Evolutionary conservation across 1,139 yeast species (phyloP), one percentile per base, ranked within the genome.

Genomic region (Petasospora rhodanensis): DNA sequence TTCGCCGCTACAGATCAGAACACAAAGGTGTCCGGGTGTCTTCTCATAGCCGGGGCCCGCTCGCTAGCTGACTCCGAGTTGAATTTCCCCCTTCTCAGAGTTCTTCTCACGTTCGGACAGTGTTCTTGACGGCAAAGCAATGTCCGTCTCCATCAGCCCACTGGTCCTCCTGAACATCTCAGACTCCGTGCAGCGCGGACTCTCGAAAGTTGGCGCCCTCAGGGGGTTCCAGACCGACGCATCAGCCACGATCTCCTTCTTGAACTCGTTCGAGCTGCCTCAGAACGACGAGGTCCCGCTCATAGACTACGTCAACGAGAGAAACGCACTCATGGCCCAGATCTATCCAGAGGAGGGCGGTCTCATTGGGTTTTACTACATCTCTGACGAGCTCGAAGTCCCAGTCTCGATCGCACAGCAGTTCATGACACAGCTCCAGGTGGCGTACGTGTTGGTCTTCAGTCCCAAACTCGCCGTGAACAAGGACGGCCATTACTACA

Each of bases 161-260:
- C 34, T 47, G 6, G 45, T 45, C 9, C 38, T 46, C 9, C 38
- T 47, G 5, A 47, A 47, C 29, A 29, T 46, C 6, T 24, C 50
- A 2, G 51, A 47, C 26, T 45, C 47, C 4, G 26, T 36, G 4
- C 29, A 32, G 24, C 37, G 50, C 19, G 29, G 39, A 7, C 22
- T 37, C 5, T 22, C 36, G n/a, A 31, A 24, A 14, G 23, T 35
- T 24, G 41, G 37, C 10, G 31, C 26, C n/a, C 29, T 31, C 14
- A 31, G 35, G 11, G 37, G 41, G 28, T 30, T 18, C 23, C 7
- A 10, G 3, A 7, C 23, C 13, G 14, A 30, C 12, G 12, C 20
- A 12, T 3, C 14, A 3, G 14, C 16, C 7, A 17, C 29, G 10
- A 40, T 37, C 29, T 37, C 40, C 11, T 40, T 40, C 21, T 18